These are phyloP conservation scores for Pontederia paniculata DNA, from an alignment of 176 grass and related monocot genomes.

Conservation along the genomic window DNA sequence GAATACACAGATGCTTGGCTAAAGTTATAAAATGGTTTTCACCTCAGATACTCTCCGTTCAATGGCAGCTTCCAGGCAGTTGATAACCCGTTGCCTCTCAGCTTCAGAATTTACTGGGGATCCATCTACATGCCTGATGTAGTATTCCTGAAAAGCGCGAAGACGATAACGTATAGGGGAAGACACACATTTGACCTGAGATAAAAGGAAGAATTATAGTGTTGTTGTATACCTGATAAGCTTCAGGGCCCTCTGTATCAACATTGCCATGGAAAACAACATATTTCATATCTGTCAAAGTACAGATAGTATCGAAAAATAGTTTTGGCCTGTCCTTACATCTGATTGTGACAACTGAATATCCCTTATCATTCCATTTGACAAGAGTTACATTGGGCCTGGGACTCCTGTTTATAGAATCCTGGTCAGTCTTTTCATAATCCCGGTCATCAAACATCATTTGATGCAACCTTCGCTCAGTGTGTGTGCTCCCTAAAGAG, in stretches of 20 bases:
- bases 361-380: background rate
- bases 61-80: constrained; percentile 14
- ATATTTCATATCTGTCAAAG: constrained; percentile 2
- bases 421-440: background rate
- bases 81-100: background rate
- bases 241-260: background rate
- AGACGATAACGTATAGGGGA: too few relatives aligned
- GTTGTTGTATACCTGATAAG: background rate
- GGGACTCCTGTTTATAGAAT: background rate
- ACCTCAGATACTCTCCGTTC: constrained; percentile 12
- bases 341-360: background rate
- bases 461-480: constrained; percentile 3
- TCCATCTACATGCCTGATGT: constrained; percentile 15
- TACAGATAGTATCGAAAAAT: constrained; percentile 1
- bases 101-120: background rate
- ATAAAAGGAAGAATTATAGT: background rate
- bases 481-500: background rate
- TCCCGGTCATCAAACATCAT: constrained; percentile 8
- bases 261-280: constrained; percentile 7
- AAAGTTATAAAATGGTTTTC: background rate
- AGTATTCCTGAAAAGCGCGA: constrained; percentile 11
- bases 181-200: too few relatives aligned
- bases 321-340: constrained; percentile 7
- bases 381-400: background rate
- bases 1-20: too few relatives aligned